A percentile compares a stretch with the other conserved stretches of the same genome.
These are phyloP conservation scores for Cercis canadensis DNA, from an alignment of 306 rosid genomes.

Conservation along the genomic window DNA sequence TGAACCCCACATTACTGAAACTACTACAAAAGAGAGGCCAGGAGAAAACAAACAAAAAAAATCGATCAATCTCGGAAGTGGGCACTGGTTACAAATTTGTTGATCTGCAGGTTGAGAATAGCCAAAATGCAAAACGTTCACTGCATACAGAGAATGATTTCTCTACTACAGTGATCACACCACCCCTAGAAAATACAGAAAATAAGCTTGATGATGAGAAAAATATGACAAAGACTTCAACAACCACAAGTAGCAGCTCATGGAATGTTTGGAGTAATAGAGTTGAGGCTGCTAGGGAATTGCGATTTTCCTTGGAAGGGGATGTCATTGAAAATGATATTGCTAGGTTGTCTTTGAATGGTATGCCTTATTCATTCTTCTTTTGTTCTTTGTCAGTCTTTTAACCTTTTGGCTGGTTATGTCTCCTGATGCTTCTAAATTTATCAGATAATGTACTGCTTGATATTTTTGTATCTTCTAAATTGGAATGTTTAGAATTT, in stretches of 20 bases:
- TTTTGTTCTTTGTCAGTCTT: conserved; percentile 2
- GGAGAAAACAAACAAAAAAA: conserved; percentile 56
- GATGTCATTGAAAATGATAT: conserved; percentile 52
- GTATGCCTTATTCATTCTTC: conserved; percentile 49
- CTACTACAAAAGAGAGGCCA: conserved; percentile 74
- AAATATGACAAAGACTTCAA: conserved; percentile 33
- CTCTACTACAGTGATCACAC: conserved; percentile 29
- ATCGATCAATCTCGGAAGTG: conserved; percentile 40
- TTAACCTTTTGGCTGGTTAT: conserved; percentile 6
- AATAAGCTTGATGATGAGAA: conserved; percentile 40
- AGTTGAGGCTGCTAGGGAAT: conserved; percentile 72
- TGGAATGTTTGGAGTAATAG: conserved; percentile 92
- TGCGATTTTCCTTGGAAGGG: conserved; percentile 86
- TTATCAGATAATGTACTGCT: background rate
- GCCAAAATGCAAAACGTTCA: conserved; percentile 37
- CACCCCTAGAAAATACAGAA: conserved; percentile 36
- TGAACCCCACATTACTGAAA: conserved; percentile 62
- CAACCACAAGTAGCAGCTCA: conserved; percentile 50
- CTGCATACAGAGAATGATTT: conserved; percentile 35
- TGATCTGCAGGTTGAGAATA: conserved; percentile 41
- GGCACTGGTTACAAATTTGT: conserved; percentile 33
- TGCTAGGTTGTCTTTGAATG: conserved; percentile 43
- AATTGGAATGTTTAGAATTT: conserved; percentile 17
- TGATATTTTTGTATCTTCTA: background rate
- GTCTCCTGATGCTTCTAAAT: conserved; percentile 18